These are phyloP conservation scores for Cystofilobasidium macerans DNA, from an alignment of 768 basidiomycete species.

Conservation along the genomic window DNA sequence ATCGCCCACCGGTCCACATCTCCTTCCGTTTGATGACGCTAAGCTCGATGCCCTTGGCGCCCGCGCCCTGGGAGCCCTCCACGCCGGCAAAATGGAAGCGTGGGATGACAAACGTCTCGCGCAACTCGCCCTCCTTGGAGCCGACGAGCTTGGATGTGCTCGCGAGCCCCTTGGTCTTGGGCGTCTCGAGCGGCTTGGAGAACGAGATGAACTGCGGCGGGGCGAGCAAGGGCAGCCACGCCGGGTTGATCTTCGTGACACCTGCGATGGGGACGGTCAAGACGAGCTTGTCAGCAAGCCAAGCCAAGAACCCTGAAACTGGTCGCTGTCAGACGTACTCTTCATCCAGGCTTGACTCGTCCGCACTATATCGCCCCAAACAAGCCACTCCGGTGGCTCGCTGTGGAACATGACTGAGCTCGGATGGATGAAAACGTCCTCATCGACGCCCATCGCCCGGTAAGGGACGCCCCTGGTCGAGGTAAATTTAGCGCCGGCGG, in stretches of 20 bases:
- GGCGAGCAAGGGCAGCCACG: slow-evolving; percentile 75
- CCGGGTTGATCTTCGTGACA: slow-evolving; percentile 70
- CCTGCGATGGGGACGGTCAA: slow-evolving; percentile 42
- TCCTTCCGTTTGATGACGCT: slow-evolving; percentile 17
- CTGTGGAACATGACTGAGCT: slow-evolving; percentile 61
- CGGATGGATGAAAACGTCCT: slow-evolving; percentile 87
- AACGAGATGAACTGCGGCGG: slow-evolving; percentile 66
- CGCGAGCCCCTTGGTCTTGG: slow-evolving; percentile 12
- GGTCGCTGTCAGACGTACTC: slow-evolving; percentile 43
- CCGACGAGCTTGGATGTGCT: slow-evolving; percentile 11
- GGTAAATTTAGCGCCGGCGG: slow-evolving; percentile 55
- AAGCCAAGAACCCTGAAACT: background rate
- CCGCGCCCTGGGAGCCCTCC: background rate
- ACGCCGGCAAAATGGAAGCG: slow-evolving; percentile 18
- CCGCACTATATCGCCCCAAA: slow-evolving; percentile 70
- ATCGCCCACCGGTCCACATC: slow-evolving; percentile 18
- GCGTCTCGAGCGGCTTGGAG: slow-evolving; percentile 65
- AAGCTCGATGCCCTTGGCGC: slow-evolving; percentile 21
- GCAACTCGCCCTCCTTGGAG: slow-evolving; percentile 20
- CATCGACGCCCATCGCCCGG: slow-evolving; percentile 57
- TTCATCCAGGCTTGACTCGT: slow-evolving; percentile 68
- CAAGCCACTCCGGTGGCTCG: slow-evolving; percentile 72
- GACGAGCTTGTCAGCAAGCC: background rate
- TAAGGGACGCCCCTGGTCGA: slow-evolving; percentile 75
- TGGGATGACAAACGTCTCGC: slow-evolving; percentile 24